These are phyloP conservation scores for Tetrapisispora pingtungensis DNA, from an alignment of 805 yeast genomes.

Conservation along the genomic window DNA sequence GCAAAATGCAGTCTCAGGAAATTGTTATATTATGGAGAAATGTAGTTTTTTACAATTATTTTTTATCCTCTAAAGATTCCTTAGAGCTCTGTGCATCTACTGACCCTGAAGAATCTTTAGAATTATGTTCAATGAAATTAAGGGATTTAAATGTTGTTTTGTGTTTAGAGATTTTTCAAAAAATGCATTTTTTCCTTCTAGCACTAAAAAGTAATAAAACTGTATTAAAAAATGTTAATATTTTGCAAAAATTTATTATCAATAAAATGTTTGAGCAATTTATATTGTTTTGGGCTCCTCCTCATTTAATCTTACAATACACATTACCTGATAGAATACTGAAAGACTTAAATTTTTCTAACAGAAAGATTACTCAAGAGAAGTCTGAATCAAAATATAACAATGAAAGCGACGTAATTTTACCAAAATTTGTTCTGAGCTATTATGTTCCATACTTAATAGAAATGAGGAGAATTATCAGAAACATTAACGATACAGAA, in stretches of 20 bases:
- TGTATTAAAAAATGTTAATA: background rate
- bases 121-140: conserved; percentile 24
- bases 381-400: no score
- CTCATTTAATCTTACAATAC: conserved; percentile 37
- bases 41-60: conserved; percentile 20
- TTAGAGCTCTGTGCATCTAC: conserved; percentile 17
- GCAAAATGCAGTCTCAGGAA: conserved; percentile 11
- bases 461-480: conserved; percentile 38
- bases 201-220: background rate
- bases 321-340: conserved; percentile 32
- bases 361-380: background rate
- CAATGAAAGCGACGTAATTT: conserved; percentile 10
- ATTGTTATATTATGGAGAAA: conserved; percentile 20
- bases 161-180: conserved; percentile 19
- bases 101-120: conserved; percentile 16
- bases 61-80: conserved; percentile 15
- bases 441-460: conserved; percentile 36
- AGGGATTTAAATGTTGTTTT: conserved; percentile 26
- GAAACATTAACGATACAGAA: conserved; percentile 17
- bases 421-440: background rate
- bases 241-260: conserved; percentile 15
- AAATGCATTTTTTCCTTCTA: conserved; percentile 11
- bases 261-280: conserved; percentile 29
- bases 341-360: background rate
- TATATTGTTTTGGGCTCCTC: conserved; percentile 49